These are phyloP conservation scores for Bacidia gigantensis DNA, from an alignment of 495 filamentous ascomycete genomes.

Conservation along the genomic window DNA sequence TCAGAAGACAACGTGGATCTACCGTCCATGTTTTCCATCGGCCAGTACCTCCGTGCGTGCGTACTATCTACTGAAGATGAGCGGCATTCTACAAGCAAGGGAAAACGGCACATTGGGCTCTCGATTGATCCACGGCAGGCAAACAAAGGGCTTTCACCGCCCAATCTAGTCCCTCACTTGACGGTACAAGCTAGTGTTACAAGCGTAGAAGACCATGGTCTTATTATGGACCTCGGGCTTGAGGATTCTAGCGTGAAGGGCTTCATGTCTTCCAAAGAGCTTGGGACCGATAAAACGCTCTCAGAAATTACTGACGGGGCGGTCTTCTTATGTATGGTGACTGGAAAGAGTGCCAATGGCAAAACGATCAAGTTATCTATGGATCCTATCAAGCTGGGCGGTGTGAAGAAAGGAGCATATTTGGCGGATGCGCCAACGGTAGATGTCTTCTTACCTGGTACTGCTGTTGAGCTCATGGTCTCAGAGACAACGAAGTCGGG, in stretches of 20 bases:
- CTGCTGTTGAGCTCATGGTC: constrained; percentile 72
- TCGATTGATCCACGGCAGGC: constrained; percentile 61
- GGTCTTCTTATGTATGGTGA: constrained; percentile 71
- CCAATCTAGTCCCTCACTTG: constrained; percentile 54
- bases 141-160: constrained; percentile 57
- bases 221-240: constrained; percentile 84
- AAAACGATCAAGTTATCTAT: constrained; percentile 80
- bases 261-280: constrained; percentile 81
- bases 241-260: constrained; percentile 51
- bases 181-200: constrained; percentile 75
- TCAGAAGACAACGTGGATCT: constrained; percentile 50
- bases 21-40: constrained; percentile 58
- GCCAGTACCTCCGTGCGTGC: constrained; percentile 79
- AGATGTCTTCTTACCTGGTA: constrained; percentile 78
- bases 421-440: constrained; percentile 70
- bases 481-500: constrained; percentile 49
- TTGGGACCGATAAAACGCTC: constrained; percentile 44
- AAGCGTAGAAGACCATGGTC: constrained; percentile 89
- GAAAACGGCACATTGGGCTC: constrained; percentile 70
- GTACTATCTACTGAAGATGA: constrained; percentile 54
- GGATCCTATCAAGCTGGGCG: constrained; percentile 48
- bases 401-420: constrained; percentile 55
- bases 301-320: constrained; percentile 59
- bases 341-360: constrained; percentile 57
- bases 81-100: constrained; percentile 40